Evolutionary conservation across 2,329 filamentous ascomycete genomes (phyloP).

Genomic region (Fusarium burgessii): DNA sequence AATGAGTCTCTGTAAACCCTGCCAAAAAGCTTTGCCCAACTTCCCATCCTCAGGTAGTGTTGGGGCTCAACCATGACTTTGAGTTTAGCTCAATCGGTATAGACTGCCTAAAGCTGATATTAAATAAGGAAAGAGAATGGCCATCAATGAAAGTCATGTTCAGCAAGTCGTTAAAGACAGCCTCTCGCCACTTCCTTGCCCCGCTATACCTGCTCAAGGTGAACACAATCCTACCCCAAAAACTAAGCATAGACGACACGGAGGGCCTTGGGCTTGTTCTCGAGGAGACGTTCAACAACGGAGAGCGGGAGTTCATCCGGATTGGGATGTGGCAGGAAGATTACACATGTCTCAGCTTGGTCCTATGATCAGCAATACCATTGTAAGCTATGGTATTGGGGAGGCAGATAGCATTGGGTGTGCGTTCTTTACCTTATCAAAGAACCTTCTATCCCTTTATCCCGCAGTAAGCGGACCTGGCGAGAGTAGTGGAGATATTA

Average conservation of each 20-base stretch:
- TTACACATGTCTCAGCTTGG: neutral
- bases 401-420: too few species aligned
- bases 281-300: neutral
- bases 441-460: too few species aligned
- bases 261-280: neutral
- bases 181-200: fast-evolving
- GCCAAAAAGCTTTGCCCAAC: neutral
- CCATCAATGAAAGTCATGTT: neutral
- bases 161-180: neutral
- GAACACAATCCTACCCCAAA: neutral
- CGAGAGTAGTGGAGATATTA: neutral
- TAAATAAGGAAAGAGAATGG: neutral
- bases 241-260: neutral
- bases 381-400: neutral
- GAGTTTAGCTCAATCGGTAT: neutral
- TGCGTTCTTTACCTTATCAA: too few species aligned
- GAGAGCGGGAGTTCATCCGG: neutral
- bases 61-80: neutral
- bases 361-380: neutral
- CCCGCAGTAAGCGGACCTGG: too few species aligned
- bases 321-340: neutral
- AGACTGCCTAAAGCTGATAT: neutral
- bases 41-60: neutral
- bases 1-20: neutral
- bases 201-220: neutral